Evolutionary conservation across 2,329 filamentous ascomycete genomes (phyloP).

Genomic region (Penicillium sclerotigenum): DNA sequence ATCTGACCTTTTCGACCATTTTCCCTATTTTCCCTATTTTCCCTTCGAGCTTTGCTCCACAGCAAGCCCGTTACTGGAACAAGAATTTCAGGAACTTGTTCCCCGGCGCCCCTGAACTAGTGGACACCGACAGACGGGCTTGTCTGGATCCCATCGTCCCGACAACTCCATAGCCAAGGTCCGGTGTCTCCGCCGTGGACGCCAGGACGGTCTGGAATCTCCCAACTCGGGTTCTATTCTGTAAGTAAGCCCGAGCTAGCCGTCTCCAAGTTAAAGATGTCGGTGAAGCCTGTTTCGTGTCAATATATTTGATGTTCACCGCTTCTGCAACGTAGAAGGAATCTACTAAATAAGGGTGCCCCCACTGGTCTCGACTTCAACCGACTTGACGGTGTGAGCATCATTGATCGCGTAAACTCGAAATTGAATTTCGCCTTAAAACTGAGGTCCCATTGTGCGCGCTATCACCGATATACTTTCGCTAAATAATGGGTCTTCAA

Average conservation of each 20-base stretch:
- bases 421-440: neutral
- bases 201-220: conserved; percentile 24
- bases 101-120: conserved; percentile 33
- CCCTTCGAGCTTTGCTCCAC: conserved; percentile 12
- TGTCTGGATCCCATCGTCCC: conserved; percentile 21
- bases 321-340: conserved; percentile 12
- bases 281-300: conserved; percentile 19
- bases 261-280: conserved; percentile 16
- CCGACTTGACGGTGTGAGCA: conserved; percentile 2
- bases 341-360: conserved; percentile 1
- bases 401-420: conserved; percentile 1
- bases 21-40: conserved; percentile 7
- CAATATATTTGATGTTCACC: conserved; percentile 16
- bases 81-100: conserved; percentile 34
- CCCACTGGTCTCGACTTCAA: conserved; percentile 6
- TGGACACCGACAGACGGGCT: conserved; percentile 23
- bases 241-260: conserved; percentile 1
- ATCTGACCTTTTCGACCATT: conserved; percentile 9
- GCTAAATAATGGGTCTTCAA: conserved; percentile 20
- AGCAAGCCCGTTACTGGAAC: conserved; percentile 21
- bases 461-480: conserved; percentile 22
- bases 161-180: conserved; percentile 19
- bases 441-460: conserved; percentile 18
- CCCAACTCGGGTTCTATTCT: neutral
- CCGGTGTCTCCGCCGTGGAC: conserved; percentile 10